Conservation (phyloP, 2,329 filamentous ascomycete genomes). For the Pseudofabraea citricarpa region DNA sequence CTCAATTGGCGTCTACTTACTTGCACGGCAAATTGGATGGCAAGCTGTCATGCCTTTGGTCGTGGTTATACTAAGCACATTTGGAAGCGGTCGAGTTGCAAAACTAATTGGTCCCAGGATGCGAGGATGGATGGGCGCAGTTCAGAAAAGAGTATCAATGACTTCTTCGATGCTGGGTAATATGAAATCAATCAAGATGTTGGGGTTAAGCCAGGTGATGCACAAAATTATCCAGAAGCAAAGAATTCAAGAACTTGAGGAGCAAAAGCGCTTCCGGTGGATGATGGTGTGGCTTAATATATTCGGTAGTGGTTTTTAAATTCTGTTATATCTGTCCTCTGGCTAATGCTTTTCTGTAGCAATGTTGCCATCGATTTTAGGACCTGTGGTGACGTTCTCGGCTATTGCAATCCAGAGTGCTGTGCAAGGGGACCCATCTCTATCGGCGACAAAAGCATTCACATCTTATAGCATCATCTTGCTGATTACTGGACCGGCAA, state of each 20-base stretch:
- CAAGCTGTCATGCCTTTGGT: slow-evolving; percentile 38
- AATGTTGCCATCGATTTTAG: neutral
- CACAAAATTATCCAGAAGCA: slow-evolving; percentile 21
- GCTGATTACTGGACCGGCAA: neutral
- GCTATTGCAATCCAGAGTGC: neutral
- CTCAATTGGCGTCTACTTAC: slow-evolving; percentile 37
- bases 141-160: slow-evolving; percentile 33
- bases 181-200: slow-evolving; percentile 39
- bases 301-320: slow-evolving; percentile 19
- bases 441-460: neutral
- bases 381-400: neutral
- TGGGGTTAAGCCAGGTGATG: slow-evolving; percentile 30
- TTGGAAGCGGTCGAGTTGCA: too few relatives aligned
- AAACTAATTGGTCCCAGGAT: too few relatives aligned
- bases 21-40: slow-evolving; percentile 35
- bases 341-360: too few relatives aligned
- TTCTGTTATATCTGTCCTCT: too few relatives aligned
- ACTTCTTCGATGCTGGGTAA: slow-evolving; percentile 32
- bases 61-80: too few relatives aligned
- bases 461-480: neutral
- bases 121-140: slow-evolving; percentile 22
- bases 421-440: neutral
- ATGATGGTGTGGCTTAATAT: neutral
- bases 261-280: slow-evolving; percentile 32
- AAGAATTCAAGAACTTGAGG: neutral